Evolutionary conservation across 1,284 basidiomycete species (phyloP).

Genomic region (Vanrija sp.): DNA sequence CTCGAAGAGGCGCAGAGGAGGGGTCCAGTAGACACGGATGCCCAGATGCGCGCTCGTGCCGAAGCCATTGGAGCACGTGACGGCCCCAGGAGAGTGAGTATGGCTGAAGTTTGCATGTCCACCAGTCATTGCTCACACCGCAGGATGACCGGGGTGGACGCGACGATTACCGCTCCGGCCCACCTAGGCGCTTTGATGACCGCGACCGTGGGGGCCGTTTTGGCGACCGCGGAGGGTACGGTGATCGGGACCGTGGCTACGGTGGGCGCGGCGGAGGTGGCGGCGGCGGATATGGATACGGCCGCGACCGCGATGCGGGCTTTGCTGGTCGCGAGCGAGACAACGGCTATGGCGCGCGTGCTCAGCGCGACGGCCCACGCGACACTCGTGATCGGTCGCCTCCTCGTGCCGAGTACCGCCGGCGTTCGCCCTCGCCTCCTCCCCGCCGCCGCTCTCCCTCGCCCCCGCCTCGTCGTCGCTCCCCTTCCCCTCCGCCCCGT

Average conservation of each 20-base stretch:
- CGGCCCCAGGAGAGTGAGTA: constrained; percentile 3
- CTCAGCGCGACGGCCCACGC: not conserved
- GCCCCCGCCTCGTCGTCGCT: not conserved
- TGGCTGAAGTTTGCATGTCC: not conserved
- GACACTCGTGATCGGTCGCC: not conserved
- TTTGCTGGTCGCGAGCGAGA: constrained; percentile 8
- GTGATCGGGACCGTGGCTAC: not conserved
- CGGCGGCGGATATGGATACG: constrained; percentile 1
- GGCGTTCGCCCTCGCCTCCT: not conserved
- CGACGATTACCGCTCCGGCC: too few species aligned
- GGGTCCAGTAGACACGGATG: constrained; percentile 21
- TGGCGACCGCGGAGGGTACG: not conserved
- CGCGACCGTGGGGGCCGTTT: not conserved
- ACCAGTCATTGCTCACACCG: not conserved
- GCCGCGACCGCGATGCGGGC: constrained; percentile 11
- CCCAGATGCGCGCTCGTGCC: constrained; percentile 15
- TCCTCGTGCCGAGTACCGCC: not conserved
- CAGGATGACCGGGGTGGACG: constrained; percentile 8
- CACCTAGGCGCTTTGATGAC: not conserved
- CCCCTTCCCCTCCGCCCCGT: not conserved
- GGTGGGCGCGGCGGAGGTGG: constrained; percentile 1
- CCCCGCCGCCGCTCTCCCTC: too few species aligned
- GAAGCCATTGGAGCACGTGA: constrained; percentile 4
- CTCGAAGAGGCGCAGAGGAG: constrained; percentile 70
- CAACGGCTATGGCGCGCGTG: constrained; percentile 8